These are phyloP conservation scores for Nadsonia commutata DNA, from an alignment of 1,139 yeast species.

Conservation along the genomic window DNA sequence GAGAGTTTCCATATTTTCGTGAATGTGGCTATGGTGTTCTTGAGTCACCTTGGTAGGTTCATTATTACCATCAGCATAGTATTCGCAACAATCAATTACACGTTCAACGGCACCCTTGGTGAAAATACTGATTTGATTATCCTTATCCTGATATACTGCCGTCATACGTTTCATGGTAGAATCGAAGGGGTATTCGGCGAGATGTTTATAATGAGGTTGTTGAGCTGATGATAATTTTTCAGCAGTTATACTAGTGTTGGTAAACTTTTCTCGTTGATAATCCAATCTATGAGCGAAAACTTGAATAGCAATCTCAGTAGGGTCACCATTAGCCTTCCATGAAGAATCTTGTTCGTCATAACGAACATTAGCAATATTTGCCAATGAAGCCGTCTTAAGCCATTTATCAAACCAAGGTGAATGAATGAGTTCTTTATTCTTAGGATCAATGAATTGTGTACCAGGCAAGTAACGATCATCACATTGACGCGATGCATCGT, in stretches of 20 bases:
- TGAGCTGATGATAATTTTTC: no score
- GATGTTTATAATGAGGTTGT: slow-evolving; percentile 23
- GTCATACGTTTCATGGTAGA: slow-evolving; percentile 68
- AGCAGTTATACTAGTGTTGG: slow-evolving; percentile 25
- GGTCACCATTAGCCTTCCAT: slow-evolving; percentile 76
- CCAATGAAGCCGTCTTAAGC: slow-evolving; percentile 50
- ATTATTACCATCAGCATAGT: slow-evolving; percentile 36
- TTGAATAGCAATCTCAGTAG: slow-evolving; percentile 73
- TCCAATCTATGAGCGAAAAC: slow-evolving; percentile 50
- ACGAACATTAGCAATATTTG: slow-evolving; percentile 53
- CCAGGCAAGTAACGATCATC: background rate
- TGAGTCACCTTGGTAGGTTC: slow-evolving; percentile 18
- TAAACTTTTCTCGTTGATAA: slow-evolving; percentile 31
- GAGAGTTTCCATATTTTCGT: slow-evolving; percentile 44
- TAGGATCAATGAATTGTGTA: background rate
- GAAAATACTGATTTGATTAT: slow-evolving; percentile 29
- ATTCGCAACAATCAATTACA: slow-evolving; percentile 40
- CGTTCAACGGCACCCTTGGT: slow-evolving; percentile 78
- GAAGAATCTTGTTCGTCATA: slow-evolving; percentile 25
- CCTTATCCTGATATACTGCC: slow-evolving; percentile 33
- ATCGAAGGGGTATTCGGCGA: slow-evolving; percentile 65
- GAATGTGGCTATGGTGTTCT: slow-evolving; percentile 25
- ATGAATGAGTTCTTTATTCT: slow-evolving; percentile 3
- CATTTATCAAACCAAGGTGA: slow-evolving; percentile 29
- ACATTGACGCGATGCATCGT: slow-evolving; percentile 1